Percentiles rank a stretch among this genome's conserved stretches.
phyloP scores from a whole-genome alignment of 2,329 filamentous ascomycete species.

The Fusarium dlaminii region DNA sequence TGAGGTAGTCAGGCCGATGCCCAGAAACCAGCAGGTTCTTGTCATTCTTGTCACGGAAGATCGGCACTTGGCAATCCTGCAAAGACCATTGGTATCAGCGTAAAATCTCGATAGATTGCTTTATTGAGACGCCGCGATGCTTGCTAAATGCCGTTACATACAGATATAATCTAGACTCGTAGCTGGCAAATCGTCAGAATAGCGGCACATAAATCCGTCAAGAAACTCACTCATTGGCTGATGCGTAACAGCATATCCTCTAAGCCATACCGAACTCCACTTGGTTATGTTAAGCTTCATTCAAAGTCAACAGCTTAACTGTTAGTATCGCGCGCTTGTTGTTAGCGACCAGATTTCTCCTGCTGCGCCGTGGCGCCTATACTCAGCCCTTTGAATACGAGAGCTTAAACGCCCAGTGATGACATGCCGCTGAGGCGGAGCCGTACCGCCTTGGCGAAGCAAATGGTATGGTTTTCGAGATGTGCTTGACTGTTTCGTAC shows the following conservation, averaged over 20 bases:
- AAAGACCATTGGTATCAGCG: conserved; percentile 20
- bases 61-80: conserved; percentile 34
- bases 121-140: not conserved
- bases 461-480: not conserved
- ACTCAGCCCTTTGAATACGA: not conserved
- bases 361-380: not conserved
- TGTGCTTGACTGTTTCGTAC: not conserved
- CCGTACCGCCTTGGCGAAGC: conserved; percentile 15
- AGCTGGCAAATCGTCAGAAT: not conserved
- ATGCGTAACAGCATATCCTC: not conserved
- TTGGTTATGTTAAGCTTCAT: not conserved
- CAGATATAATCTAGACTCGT: conserved; percentile 8
- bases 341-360: not conserved
- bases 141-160: not conserved
- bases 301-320: not conserved
- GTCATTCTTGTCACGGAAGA: conserved; percentile 23
- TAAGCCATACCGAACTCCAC: not conserved
- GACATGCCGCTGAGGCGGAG: conserved; percentile 3
- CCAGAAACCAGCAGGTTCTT: conserved; percentile 15
- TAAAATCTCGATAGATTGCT: not conserved
- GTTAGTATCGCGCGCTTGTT: not conserved
- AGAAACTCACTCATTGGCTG: not conserved
- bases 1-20: conserved; percentile 14
- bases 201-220: not conserved
- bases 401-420: conserved; percentile 3